Conservation (phyloP, 257 asterid species). For the Nicotiana noctiflora region DNA sequence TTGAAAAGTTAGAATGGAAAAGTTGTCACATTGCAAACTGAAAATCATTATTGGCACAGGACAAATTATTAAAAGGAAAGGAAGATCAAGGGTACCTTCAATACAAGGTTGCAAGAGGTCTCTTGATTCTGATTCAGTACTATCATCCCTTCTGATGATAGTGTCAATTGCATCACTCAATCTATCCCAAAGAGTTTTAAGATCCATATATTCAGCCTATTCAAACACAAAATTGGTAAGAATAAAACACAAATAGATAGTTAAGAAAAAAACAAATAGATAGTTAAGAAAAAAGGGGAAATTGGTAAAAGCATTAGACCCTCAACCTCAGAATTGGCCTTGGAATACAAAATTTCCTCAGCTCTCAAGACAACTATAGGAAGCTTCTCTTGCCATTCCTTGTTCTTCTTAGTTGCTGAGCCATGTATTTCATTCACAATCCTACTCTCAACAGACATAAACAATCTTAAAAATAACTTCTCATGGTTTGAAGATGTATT, state of each 20-base stretch:
- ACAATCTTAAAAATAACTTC: background rate
- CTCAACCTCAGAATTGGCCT: constrained; percentile 84
- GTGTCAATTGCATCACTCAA: constrained; percentile 74
- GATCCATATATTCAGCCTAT: constrained; percentile 86
- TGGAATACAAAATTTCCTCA: constrained; percentile 90
- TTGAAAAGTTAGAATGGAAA: background rate
- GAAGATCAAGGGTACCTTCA: constrained; percentile 51
- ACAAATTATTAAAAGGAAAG: background rate
- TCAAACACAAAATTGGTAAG: constrained; percentile 4
- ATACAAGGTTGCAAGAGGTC: constrained; percentile 76
- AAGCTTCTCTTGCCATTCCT: constrained; percentile 89
- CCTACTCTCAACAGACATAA: constrained; percentile 5
- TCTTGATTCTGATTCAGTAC: constrained; percentile 57
- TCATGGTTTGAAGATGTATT: background rate
- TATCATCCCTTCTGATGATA: constrained; percentile 71
- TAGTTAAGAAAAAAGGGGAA: background rate
- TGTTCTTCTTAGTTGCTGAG: constrained; percentile 67
- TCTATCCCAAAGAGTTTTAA: constrained; percentile 71
- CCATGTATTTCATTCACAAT: constrained; percentile 71
- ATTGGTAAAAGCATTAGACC: background rate
- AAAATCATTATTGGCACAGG: background rate
- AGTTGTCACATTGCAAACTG: background rate
- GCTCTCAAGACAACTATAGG: constrained; percentile 88
- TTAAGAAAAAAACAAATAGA: background rate
- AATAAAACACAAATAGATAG: background rate